Percentiles rank a stretch among this genome's conserved stretches.
These are phyloP conservation scores for Anastatica hierochuntica DNA, from an alignment of 345 rosid species.

Conservation along the genomic window DNA sequence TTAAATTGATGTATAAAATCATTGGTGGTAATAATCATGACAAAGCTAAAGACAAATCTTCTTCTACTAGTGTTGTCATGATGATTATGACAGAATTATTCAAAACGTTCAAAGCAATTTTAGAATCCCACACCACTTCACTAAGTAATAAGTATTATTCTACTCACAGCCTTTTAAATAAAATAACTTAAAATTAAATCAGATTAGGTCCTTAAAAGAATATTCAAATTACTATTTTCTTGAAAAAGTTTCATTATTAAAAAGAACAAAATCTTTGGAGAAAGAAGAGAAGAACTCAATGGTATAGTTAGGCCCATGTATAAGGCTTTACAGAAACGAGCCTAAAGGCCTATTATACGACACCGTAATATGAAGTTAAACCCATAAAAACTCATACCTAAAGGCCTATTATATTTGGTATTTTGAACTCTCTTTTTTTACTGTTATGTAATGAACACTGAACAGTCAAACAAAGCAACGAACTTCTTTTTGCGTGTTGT, in stretches of 20 bases:
- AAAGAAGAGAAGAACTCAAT: too few species aligned
- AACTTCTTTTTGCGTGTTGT: not conserved
- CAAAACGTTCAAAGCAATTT: conserved; percentile 26
- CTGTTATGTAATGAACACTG: not conserved
- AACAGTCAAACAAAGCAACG: conserved; percentile 12
- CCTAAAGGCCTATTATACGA: too few species aligned
- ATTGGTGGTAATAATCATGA: conserved; percentile 23
- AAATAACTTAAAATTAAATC: not conserved
- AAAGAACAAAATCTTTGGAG: too few species aligned
- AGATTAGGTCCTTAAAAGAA: too few species aligned
- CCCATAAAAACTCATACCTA: too few species aligned
- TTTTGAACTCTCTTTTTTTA: too few species aligned
- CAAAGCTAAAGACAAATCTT: conserved; percentile 17
- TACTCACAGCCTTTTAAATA: conserved; percentile 13
- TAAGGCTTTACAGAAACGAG: too few species aligned
- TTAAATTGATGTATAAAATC: conserved; percentile 2
- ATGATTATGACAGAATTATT: conserved; percentile 27
- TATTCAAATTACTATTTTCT: not conserved
- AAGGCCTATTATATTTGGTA: too few species aligned
- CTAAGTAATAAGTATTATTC: conserved; percentile 6
- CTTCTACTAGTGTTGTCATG: conserved; percentile 17
- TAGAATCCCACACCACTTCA: conserved; percentile 25
- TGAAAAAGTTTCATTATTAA: too few species aligned
- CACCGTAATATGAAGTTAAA: too few species aligned
- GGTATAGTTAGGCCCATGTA: too few species aligned